These are phyloP conservation scores for Taxawa tesnikishii DNA, from an alignment of 2,329 filamentous ascomycete species.

Conservation along the genomic window DNA sequence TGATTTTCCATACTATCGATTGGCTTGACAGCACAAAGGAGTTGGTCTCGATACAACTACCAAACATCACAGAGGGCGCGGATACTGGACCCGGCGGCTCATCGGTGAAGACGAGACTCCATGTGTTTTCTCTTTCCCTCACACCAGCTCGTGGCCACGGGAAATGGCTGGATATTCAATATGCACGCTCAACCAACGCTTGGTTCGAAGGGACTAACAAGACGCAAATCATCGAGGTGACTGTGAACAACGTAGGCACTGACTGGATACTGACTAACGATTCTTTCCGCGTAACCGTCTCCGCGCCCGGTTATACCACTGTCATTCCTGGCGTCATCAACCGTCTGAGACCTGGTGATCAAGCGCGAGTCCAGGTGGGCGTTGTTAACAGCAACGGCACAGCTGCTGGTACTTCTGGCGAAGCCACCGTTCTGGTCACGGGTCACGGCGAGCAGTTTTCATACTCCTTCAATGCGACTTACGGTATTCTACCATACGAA, in stretches of 20 bases:
- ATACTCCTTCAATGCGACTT: constrained; percentile 23
- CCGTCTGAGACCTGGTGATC: constrained; percentile 27
- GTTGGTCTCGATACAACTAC: constrained; percentile 21
- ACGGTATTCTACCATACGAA: constrained; percentile 20
- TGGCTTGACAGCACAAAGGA: constrained; percentile 28
- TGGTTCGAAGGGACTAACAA: constrained; percentile 27
- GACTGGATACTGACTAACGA: constrained; percentile 21
- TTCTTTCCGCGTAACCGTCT: constrained; percentile 21
- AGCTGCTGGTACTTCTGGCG: constrained; percentile 16
- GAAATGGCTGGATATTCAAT: constrained; percentile 21
- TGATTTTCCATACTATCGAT: constrained; percentile 27
- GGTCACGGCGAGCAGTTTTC: constrained; percentile 15
- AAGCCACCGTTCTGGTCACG: constrained; percentile 17
- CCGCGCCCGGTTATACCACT: constrained; percentile 20
- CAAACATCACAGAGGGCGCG: constrained; percentile 22
- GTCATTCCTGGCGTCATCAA: constrained; percentile 24
- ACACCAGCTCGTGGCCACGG: constrained; percentile 15
- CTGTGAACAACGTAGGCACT: constrained; percentile 24
- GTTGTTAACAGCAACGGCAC: constrained; percentile 21
- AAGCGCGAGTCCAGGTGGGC: constrained; percentile 24
- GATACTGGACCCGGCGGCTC: constrained; percentile 19
- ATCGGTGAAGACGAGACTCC: constrained; percentile 18
- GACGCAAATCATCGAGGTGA: constrained; percentile 25
- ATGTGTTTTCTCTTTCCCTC: constrained; percentile 27
- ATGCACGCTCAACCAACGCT: constrained; percentile 28